Evolutionary conservation across 305 asterid species (phyloP).

Genomic region (Fraxinus paxiana): DNA sequence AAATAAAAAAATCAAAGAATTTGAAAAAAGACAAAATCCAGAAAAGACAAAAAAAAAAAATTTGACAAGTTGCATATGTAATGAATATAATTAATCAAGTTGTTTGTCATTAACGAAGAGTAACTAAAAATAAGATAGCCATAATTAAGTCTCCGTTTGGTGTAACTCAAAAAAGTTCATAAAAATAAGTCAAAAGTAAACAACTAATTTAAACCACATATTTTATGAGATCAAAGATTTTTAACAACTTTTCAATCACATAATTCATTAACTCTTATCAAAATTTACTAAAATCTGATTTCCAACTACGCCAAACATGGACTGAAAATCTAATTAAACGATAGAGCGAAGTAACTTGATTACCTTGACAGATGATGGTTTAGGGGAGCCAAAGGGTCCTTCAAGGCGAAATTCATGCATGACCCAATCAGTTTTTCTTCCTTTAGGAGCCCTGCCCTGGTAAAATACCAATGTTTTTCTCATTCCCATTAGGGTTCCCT

Average conservation of each 20-base stretch:
- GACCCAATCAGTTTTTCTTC: constrained; percentile 70
- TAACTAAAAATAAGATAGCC: background rate
- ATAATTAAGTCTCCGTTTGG: background rate
- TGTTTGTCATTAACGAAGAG: constrained; percentile 22
- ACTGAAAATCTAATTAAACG: background rate
- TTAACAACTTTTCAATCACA: background rate
- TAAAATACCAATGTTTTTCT: constrained; percentile 69
- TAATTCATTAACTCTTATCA: background rate
- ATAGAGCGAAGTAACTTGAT: background rate
- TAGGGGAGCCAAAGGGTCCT: constrained; percentile 31
- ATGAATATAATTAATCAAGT: constrained; percentile 23
- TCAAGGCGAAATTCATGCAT: constrained; percentile 68
- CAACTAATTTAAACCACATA: background rate
- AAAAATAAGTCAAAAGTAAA: background rate
- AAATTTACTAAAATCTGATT: too few species aligned
- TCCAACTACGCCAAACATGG: background rate
- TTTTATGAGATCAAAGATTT: too few species aligned
- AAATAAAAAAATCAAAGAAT: background rate
- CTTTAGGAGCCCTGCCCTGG: constrained; percentile 74
- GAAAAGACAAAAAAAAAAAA: background rate
- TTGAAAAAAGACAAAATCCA: constrained; percentile 9
- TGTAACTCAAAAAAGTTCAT: background rate
- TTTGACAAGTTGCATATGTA: constrained; percentile 33
- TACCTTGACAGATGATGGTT: constrained; percentile 29
- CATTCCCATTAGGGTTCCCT: constrained; percentile 58